phyloP scores from a whole-genome alignment of 208 protist species.

The Angomonas deanei region DNA sequence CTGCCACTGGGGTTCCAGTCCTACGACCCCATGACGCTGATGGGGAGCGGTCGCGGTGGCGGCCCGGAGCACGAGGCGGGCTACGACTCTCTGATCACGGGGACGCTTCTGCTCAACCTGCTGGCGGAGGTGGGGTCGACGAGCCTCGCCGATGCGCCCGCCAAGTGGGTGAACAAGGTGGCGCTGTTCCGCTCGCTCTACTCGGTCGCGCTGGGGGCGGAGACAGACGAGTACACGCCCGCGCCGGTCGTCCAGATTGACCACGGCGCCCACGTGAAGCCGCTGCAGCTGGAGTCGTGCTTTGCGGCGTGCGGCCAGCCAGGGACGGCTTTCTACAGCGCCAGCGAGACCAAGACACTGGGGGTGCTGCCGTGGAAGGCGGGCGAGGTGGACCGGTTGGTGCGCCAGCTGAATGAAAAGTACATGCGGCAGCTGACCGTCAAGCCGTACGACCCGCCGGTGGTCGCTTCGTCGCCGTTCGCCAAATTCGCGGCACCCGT shows the following conservation, averaged over 20 bases:
- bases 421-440: slow-evolving; percentile 15
- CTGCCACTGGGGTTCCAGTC: slow-evolving; percentile 58
- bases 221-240: slow-evolving; percentile 43
- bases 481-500: too few relatives aligned
- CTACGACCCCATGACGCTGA: slow-evolving; percentile 45
- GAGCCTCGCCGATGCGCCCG: slow-evolving; percentile 8
- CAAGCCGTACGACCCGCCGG: too few relatives aligned
- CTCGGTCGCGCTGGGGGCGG: slow-evolving; percentile 23
- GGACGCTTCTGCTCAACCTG: slow-evolving; percentile 59
- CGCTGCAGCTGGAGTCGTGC: slow-evolving; percentile 37
- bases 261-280: slow-evolving; percentile 28
- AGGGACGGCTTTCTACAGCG: slow-evolving; percentile 22
- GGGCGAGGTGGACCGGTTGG: slow-evolving; percentile 3
- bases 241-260: slow-evolving; percentile 35
- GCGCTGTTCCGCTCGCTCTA: slow-evolving; percentile 61
- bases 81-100: slow-evolving; percentile 71
- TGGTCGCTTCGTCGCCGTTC: too few relatives aligned
- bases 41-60: slow-evolving; percentile 5
- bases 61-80: slow-evolving; percentile 51
- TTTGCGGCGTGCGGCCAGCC: slow-evolving; percentile 21
- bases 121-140: slow-evolving; percentile 37
- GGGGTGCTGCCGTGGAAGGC: slow-evolving; percentile 27
- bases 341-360: slow-evolving; percentile 37
- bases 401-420: slow-evolving; percentile 9
- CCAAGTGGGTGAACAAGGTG: slow-evolving; percentile 33